Evolutionary conservation across 225 moss, liverwort and hornwort species (phyloP).

Genomic region (Marchantia paleacea): DNA sequence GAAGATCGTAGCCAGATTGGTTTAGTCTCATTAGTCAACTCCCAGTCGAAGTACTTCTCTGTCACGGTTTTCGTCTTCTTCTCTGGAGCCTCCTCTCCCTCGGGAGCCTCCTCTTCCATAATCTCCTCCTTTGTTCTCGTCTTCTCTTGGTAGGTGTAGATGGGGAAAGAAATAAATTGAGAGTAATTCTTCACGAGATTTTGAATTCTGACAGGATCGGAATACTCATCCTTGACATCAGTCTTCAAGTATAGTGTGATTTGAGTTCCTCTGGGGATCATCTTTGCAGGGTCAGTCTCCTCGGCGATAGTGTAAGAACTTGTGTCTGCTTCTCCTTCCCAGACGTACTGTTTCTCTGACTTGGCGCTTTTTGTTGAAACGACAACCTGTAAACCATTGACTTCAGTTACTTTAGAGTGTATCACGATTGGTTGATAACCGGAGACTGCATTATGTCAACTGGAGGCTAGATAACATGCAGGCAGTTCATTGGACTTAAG

Average conservation of each 20-base stretch:
- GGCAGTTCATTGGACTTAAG: too few species aligned
- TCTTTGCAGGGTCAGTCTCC: slow-evolving; percentile 67
- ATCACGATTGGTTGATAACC: too few species aligned
- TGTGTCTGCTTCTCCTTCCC: slow-evolving; percentile 89
- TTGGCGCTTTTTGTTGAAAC: slow-evolving; percentile 80
- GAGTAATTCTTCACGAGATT: slow-evolving; percentile 95
- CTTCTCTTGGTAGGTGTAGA: slow-evolving; percentile 93
- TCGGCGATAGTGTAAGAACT: slow-evolving; percentile 75
- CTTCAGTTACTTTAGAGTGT: too few species aligned
- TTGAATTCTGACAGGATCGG: slow-evolving; percentile 70
- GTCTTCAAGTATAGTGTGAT: slow-evolving; percentile 81
- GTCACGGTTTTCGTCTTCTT: slow-evolving; percentile 62
- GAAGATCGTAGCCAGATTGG: slow-evolving; percentile 82
- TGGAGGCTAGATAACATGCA: too few species aligned
- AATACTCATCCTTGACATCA: slow-evolving; percentile 88
- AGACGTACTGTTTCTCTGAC: slow-evolving; percentile 76
- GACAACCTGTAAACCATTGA: slow-evolving; percentile 40
- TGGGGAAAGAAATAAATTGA: slow-evolving; percentile 99
- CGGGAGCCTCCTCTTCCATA: slow-evolving; percentile 49
- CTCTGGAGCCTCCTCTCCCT: slow-evolving; percentile 23
- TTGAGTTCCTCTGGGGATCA: slow-evolving; percentile 68
- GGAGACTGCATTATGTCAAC: too few species aligned
- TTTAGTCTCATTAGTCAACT: slow-evolving; percentile 89
- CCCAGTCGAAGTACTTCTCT: slow-evolving; percentile 97
- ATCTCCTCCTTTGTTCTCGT: slow-evolving; percentile 68